Evolutionary conservation across 371 early-diverging fungal genomes (phyloP), one percentile per base, ranked within the genome.

Genomic region (Haplosporangium sp.): DNA sequence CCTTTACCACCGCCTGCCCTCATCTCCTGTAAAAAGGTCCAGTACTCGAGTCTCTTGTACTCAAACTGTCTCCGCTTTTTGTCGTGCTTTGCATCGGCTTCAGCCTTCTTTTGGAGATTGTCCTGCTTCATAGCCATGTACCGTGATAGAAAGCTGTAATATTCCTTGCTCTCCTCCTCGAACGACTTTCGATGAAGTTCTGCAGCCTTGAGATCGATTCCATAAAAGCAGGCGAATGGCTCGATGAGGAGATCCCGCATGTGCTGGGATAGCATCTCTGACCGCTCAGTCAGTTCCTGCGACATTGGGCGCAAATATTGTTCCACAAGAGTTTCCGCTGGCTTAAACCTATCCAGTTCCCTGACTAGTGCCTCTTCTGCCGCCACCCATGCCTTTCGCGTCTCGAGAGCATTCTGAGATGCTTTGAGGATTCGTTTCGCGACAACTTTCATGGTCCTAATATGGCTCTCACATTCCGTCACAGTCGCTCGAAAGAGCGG

Each of bases 131-230:
- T 76, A 13, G 82, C 79, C 42, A 92, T 82, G 70, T 91, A 90
- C 54, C 90, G 90, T 7, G 86, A 81, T 16, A 89, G 66, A 46
- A 82, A 83, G 5, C 80, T 69, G 56, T 92, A 89, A 67, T 86
- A 92, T 10, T 90, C 91, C 67, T 89, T 85, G 62, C 86, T 84
- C 64, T 86, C 88, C 20, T 90, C 87, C 18, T 90, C 91, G 81
- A 89, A 92, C 5, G 83, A 72, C 43, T 87, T 86, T 38, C 85
- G 84, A 68, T 85, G 82, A 9, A 76, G 47, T 23, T 92, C 92
- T 1, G 86, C 86, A 1, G 73, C 62, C 67, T 92, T 91, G 62
- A 92, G 84, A 37, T 90, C 89, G 38, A 74, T 77, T 11, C 84
- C 83, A 53, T 92, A 92, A n/a, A 90, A 68, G 38, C 79, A 81